These are phyloP conservation scores for Beta lomatogona DNA, from an alignment of 179 eudicot species.

Conservation along the genomic window DNA sequence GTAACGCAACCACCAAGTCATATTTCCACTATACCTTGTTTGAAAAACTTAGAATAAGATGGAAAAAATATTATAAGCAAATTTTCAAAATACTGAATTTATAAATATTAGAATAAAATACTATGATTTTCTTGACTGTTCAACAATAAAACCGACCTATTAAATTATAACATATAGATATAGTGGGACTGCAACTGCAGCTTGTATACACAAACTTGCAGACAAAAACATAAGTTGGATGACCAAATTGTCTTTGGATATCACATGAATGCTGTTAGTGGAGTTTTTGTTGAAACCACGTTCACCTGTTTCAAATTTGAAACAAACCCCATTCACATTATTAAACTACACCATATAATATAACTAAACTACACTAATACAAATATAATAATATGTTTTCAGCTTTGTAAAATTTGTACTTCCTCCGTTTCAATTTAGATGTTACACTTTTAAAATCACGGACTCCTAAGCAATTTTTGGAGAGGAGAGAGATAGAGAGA, in stretches of 20 bases:
- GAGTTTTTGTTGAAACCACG: conserved; percentile 21
- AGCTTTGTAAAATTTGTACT: not conserved
- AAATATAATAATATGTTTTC: not conserved
- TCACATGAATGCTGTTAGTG: conserved; percentile 15
- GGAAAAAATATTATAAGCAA: too few species aligned
- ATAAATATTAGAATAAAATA: not conserved
- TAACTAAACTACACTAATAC: not conserved
- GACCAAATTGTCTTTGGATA: conserved; percentile 26
- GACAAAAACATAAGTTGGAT: conserved; percentile 24
- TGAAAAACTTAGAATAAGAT: not conserved
- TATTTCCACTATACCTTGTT: not conserved
- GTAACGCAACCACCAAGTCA: not conserved
- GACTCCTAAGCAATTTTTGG: too few species aligned
- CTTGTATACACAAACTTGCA: conserved; percentile 25
- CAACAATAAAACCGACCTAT: conserved; percentile 13
- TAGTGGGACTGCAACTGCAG: conserved; percentile 24
- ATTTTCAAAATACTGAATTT: not conserved
- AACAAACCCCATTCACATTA: not conserved
- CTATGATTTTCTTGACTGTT: conserved; percentile 20
- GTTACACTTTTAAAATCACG: too few species aligned
- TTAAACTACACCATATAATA: not conserved
- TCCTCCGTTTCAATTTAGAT: too few species aligned
- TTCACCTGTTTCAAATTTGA: conserved; percentile 19
- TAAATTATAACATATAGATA: not conserved
- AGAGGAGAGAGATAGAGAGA: too few species aligned